A percentile compares a stretch with the other conserved stretches of the same genome.
Evolutionary conservation across 805 yeast genomes (phyloP).

Genomic region (Cyberlindnera galapagoensis): DNA sequence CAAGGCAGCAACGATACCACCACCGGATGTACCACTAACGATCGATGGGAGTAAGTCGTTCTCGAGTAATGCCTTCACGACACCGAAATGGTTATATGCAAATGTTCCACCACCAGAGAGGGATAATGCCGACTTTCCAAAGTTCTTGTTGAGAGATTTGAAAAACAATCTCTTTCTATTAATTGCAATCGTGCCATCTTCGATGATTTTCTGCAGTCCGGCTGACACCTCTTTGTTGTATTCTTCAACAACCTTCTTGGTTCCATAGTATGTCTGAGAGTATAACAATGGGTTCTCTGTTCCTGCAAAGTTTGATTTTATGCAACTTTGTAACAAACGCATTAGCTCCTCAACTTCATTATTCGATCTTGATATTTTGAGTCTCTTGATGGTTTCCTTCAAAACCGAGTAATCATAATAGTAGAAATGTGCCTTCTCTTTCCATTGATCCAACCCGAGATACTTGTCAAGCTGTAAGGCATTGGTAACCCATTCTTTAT

Average conservation of each 20-base stretch:
- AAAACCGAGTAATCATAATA: slow-evolving; percentile 66
- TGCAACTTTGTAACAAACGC: slow-evolving; percentile 55
- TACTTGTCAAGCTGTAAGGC: slow-evolving; percentile 53
- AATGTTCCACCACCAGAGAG: slow-evolving; percentile 78
- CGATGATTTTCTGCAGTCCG: slow-evolving; percentile 38
- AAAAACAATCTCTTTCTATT: slow-evolving; percentile 46
- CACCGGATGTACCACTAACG: slow-evolving; percentile 76
- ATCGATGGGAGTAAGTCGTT: slow-evolving; percentile 60
- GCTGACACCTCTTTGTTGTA: slow-evolving; percentile 47
- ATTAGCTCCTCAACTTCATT: slow-evolving; percentile 41
- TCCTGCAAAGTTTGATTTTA: slow-evolving; percentile 73
- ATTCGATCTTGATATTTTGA: slow-evolving; percentile 22
- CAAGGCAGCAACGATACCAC: slow-evolving; percentile 70
- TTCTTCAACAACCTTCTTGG: slow-evolving; percentile 51
- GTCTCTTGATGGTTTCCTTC: slow-evolving; percentile 36
- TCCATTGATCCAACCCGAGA: slow-evolving; percentile 61
- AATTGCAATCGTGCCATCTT: slow-evolving; percentile 30
- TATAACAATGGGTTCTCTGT: slow-evolving; percentile 66
- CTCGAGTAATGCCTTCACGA: slow-evolving; percentile 64
- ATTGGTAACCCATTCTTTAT: slow-evolving; percentile 55
- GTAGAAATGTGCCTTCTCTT: slow-evolving; percentile 49
- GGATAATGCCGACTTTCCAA: slow-evolving; percentile 67
- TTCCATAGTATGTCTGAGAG: slow-evolving; percentile 71
- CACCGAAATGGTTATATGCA: slow-evolving; percentile 72
- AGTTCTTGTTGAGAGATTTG: slow-evolving; percentile 51